Evolutionary conservation across 768 basidiomycete species (phyloP).

Genomic region (Brasilioporus rufonigricans): DNA sequence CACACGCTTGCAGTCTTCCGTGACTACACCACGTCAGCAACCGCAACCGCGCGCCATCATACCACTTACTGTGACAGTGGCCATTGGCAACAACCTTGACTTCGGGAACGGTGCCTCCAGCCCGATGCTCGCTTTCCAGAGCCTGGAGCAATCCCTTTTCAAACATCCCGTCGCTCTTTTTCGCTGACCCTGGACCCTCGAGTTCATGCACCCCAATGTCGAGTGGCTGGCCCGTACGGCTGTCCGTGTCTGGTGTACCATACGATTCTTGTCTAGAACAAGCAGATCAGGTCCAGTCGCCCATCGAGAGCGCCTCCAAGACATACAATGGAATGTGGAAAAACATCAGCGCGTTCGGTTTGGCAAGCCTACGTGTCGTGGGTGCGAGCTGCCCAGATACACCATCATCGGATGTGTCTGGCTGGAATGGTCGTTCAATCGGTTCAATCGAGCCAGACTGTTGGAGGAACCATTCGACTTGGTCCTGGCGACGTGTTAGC

Average conservation of each 20-base stretch:
- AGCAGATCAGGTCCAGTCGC: not conserved
- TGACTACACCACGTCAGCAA: slow-evolving; percentile 47
- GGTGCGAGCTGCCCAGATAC: slow-evolving; percentile 62
- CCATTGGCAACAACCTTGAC: slow-evolving; percentile 91
- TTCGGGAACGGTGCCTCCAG: slow-evolving; percentile 50
- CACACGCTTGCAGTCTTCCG: slow-evolving; percentile 84
- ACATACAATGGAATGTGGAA: slow-evolving; percentile 94
- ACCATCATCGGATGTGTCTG: slow-evolving; percentile 69
- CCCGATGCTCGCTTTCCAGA: slow-evolving; percentile 64
- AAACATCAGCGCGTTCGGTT: slow-evolving; percentile 96
- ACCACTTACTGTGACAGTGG: slow-evolving; percentile 73
- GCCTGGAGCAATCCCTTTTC: slow-evolving; percentile 74
- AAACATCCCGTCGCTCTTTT: slow-evolving; percentile 79
- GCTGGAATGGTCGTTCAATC: slow-evolving; percentile 81
- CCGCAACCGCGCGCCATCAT: not conserved
- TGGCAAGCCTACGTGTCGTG: slow-evolving; percentile 58
- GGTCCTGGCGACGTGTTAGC: slow-evolving; percentile 40
- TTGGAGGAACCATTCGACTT: slow-evolving; percentile 90
- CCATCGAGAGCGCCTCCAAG: not conserved
- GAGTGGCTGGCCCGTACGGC: slow-evolving; percentile 55
- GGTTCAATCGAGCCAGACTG: slow-evolving; percentile 72
- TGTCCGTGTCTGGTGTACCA: slow-evolving; percentile 60
- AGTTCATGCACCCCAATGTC: slow-evolving; percentile 65
- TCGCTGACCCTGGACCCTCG: slow-evolving; percentile 61
- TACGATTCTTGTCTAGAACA: slow-evolving; percentile 70